Evolutionary conservation across 1,139 yeast genomes (phyloP), one percentile per base, ranked within the genome.

Genomic region (Saccharomyces pastorianus): DNA sequence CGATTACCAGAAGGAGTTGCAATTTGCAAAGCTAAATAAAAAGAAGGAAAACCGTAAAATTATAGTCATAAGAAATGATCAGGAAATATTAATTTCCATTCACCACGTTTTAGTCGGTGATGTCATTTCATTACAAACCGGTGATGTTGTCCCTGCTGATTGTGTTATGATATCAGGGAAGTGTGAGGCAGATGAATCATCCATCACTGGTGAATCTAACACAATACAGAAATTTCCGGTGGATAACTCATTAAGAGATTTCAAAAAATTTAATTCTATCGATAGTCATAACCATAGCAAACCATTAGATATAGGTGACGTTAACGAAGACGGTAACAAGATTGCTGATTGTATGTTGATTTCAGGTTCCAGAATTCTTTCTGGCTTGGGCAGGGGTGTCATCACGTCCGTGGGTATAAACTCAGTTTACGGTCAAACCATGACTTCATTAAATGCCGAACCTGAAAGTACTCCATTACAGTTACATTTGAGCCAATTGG

Each of bases 1-100:
- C 70, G 99, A 95, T 71, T 95, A 88, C 75, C 97, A 93, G 69
- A 95, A 95, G 69, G 99, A 95, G 70, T 76, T 90, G 14, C 99
- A 93, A 70, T 95, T 95, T 73, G 89, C 89, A 52, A 84, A 83
- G 61, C 79, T 95, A 61, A 91, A 93, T 71, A 81, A 86, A 41
- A 84, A 87, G 71, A 93, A 93, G 72, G 95, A 90, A 60, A 93
- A 90, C 64, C 81, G 96, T 54, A 81, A 82, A 59, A 77, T 95
- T 52, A 81, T 86, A 55, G 96, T 89, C 3, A 73, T 85, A 46
- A 77, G 99, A 57, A 79, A 83, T 51, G 95, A 93, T 47, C 77
- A 76, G 53, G 89, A 88, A 61, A 76, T 74, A 52, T 79, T 83
- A 61, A 76, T 90, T 25, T 83, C 93, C 6, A 84, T 93, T 55